Percentiles rank a stretch among this genome's conserved stretches.
Conservation (phyloP, 139 green algal genomes). For the Picochlorum sp. region DNA sequence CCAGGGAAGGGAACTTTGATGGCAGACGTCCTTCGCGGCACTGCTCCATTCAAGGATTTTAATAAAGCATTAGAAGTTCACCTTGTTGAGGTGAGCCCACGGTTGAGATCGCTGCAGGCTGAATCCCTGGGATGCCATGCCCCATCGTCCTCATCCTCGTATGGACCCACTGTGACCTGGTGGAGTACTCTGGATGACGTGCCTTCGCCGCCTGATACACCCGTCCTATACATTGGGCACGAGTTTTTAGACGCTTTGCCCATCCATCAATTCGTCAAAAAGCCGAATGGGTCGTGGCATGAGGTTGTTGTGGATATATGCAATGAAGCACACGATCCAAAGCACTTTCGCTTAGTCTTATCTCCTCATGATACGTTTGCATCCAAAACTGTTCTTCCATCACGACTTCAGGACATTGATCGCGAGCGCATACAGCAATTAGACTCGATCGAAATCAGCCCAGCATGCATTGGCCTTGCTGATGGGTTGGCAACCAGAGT, state of each 20-base stretch:
- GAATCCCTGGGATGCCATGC: constrained; percentile 24
- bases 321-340: constrained; percentile 12
- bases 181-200: constrained; percentile 45
- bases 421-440: constrained; percentile 13
- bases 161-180: no score
- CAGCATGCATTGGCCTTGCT: constrained; percentile 54
- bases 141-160: not conserved
- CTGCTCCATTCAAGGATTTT: constrained; percentile 37
- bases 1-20: constrained; percentile 91
- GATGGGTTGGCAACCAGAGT: constrained; percentile 62
- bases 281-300: constrained; percentile 47
- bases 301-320: constrained; percentile 77
- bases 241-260: constrained; percentile 97
- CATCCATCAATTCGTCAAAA: constrained; percentile 87
- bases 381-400: constrained; percentile 46
- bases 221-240: constrained; percentile 80
- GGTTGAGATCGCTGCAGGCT: constrained; percentile 48
- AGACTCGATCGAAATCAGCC: constrained; percentile 49
- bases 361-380: constrained; percentile 58
- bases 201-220: constrained; percentile 15
- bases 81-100: constrained; percentile 75
- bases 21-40: constrained; percentile 83
- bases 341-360: constrained; percentile 73
- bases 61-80: constrained; percentile 41
- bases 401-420: constrained; percentile 50